phyloP scores from a whole-genome alignment of 2,329 filamentous ascomycete genomes.

The Hortaea werneckii region DNA sequence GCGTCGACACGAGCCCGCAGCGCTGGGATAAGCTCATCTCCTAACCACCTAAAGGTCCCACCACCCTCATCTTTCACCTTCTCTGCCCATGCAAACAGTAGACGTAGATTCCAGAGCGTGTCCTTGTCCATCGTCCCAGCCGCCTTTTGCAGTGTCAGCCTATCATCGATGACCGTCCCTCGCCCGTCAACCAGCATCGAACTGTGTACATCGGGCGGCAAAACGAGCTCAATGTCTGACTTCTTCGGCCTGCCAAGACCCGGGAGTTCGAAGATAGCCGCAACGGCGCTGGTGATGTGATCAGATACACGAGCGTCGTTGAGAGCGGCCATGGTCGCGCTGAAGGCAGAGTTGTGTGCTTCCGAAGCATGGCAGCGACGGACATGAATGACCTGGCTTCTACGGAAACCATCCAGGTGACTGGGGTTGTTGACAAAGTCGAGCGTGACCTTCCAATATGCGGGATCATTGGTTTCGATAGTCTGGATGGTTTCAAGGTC shows the following conservation, averaged over 20 bases:
- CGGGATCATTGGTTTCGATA: conserved; percentile 52
- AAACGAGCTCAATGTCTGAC: conserved; percentile 47
- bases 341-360: conserved; percentile 52
- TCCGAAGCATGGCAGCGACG: conserved; percentile 47
- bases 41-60: conserved; percentile 42
- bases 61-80: conserved; percentile 20
- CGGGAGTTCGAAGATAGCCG: conserved; percentile 63
- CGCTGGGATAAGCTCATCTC: conserved; percentile 45
- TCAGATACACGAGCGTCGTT: conserved; percentile 41
- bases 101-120: conserved; percentile 50
- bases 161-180: conserved; percentile 58
- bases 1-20: conserved; percentile 39
- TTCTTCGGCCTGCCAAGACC: conserved; percentile 45
- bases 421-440: conserved; percentile 57
- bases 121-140: conserved; percentile 42
- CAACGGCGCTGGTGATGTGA: conserved; percentile 41
- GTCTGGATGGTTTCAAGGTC: conserved; percentile 53
- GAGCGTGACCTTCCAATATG: conserved; percentile 73
- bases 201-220: conserved; percentile 32
- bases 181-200: conserved; percentile 42
- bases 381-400: conserved; percentile 64
- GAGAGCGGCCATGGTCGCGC: conserved; percentile 63
- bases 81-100: conserved; percentile 61
- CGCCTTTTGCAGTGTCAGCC: conserved; percentile 48
- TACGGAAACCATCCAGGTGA: conserved; percentile 54